A percentile compares a stretch with the other conserved stretches of the same genome.
Evolutionary conservation across 116 monocot genomes (phyloP).

Genomic region (Cymodocea nodosa): DNA sequence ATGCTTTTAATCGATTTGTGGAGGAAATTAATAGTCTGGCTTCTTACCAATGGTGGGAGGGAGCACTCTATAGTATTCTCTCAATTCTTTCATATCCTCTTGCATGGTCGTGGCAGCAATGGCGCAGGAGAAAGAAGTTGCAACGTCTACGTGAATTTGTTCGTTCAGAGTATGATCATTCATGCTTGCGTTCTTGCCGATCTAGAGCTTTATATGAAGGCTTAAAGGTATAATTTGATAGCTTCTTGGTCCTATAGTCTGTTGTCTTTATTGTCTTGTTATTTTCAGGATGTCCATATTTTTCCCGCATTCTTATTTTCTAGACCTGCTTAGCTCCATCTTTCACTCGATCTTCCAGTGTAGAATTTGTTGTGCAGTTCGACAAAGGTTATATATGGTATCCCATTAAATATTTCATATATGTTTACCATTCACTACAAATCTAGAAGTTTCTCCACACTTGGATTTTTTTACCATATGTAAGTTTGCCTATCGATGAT

Average conservation of each 20-base stretch:
- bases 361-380: no score
- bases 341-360: no score
- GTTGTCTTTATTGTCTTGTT: no score
- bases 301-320: no score
- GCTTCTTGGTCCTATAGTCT: neutral
- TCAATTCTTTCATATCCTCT: slow-evolving; percentile 81
- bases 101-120: slow-evolving; percentile 99
- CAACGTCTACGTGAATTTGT: slow-evolving; percentile 95
- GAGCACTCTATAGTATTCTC: slow-evolving; percentile 77
- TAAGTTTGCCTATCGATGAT: no score
- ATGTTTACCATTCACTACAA: no score
- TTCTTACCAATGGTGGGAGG: slow-evolving; percentile 99
- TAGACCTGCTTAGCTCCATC: no score
- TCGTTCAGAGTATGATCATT: slow-evolving; percentile 95
- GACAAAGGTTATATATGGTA: no score
- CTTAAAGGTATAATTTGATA: slow-evolving; percentile 55
- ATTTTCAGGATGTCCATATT: no score
- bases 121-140: slow-evolving; percentile 89
- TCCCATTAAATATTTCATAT: no score
- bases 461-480: no score
- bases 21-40: slow-evolving; percentile 92
- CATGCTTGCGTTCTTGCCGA: slow-evolving; percentile 93
- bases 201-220: slow-evolving; percentile 98
- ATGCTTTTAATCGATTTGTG: slow-evolving; percentile 95
- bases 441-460: no score